These are phyloP conservation scores for Anisodus acutangulus DNA, from an alignment of 257 asterid genomes.

Conservation along the genomic window DNA sequence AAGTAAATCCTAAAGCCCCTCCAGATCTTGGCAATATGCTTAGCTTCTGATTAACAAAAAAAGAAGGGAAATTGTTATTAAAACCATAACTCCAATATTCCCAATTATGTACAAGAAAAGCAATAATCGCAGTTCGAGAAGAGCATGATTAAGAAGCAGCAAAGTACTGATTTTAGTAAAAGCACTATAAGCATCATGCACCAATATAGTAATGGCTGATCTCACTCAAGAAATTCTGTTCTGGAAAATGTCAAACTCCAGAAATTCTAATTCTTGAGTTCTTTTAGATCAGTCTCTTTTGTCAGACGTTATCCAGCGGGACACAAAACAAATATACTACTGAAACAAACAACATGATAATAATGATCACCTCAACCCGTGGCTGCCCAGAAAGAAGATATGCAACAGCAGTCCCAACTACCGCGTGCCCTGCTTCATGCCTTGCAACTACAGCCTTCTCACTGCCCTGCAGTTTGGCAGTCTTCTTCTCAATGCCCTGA, in stretches of 20 bases:
- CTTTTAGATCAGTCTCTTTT: neutral
- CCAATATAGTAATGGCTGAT: neutral
- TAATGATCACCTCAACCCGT: slow-evolving; percentile 80
- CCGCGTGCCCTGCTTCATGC: slow-evolving; percentile 99
- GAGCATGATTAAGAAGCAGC: neutral
- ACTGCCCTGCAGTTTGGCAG: slow-evolving; percentile 83
- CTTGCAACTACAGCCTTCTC: slow-evolving; percentile 99
- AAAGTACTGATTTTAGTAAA: neutral
- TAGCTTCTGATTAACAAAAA: slow-evolving; percentile 68
- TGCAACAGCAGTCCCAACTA: slow-evolving; percentile 98
- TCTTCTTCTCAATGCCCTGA: slow-evolving; percentile 98
- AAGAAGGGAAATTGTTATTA: slow-evolving; percentile 20
- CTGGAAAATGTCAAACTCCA: neutral
- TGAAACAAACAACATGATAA: neutral
- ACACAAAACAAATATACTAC: neutral
- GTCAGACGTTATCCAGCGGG: neutral
- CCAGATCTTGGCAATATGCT: slow-evolving; percentile 99
- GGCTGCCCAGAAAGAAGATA: slow-evolving; percentile 96
- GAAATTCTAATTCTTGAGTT: neutral
- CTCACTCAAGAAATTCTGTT: neutral
- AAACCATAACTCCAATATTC: neutral
- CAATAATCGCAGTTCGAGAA: neutral
- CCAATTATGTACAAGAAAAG: slow-evolving; percentile 7
- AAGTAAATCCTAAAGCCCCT: slow-evolving; percentile 95
- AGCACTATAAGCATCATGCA: neutral